phyloP scores from a whole-genome alignment of 225 moss, liverwort and hornwort genomes.

The Bryoerythrophyllum caledonicum region DNA sequence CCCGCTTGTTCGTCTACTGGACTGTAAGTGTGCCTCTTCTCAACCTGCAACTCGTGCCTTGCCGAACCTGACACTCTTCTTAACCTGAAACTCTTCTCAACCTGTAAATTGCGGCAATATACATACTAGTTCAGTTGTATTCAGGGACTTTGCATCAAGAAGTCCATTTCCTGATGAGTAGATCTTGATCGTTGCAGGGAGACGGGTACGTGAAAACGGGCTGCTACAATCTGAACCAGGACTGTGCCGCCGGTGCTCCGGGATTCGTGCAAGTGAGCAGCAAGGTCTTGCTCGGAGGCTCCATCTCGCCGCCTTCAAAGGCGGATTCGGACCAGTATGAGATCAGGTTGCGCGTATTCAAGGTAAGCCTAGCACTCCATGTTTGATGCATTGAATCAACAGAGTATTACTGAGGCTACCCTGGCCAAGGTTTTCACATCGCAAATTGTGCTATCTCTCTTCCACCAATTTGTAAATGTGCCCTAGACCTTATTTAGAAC shows the following conservation, averaged over 20 bases:
- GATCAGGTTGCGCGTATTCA: slow-evolving; percentile 54
- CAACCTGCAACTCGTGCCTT: background rate
- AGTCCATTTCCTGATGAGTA: too few species aligned
- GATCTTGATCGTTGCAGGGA: slow-evolving; percentile 25
- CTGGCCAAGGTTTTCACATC: too few species aligned
- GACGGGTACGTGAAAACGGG: slow-evolving; percentile 53
- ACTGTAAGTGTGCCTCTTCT: slow-evolving; percentile 37
- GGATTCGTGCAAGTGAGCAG: slow-evolving; percentile 81
- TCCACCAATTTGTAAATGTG: too few species aligned
- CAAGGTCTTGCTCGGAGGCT: slow-evolving; percentile 67
- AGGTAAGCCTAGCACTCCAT: slow-evolving; percentile 20
- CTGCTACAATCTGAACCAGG: slow-evolving; percentile 66
- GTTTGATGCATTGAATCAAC: too few species aligned
- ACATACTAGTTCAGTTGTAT: too few species aligned
- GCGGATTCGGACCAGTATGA: slow-evolving; percentile 51
- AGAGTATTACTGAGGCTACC: too few species aligned
- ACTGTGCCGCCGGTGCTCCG: slow-evolving; percentile 33
- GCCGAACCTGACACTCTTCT: too few species aligned
- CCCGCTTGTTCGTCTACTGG: slow-evolving; percentile 62
- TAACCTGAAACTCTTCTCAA: background rate
- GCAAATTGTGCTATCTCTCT: too few species aligned
- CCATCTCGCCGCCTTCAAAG: slow-evolving; percentile 45
- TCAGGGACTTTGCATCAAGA: too few species aligned
- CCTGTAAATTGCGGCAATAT: background rate
- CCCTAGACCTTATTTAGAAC: too few species aligned